Evolutionary conservation across 306 rosid species (phyloP).

Genomic region (Begonia peltatifolia): DNA sequence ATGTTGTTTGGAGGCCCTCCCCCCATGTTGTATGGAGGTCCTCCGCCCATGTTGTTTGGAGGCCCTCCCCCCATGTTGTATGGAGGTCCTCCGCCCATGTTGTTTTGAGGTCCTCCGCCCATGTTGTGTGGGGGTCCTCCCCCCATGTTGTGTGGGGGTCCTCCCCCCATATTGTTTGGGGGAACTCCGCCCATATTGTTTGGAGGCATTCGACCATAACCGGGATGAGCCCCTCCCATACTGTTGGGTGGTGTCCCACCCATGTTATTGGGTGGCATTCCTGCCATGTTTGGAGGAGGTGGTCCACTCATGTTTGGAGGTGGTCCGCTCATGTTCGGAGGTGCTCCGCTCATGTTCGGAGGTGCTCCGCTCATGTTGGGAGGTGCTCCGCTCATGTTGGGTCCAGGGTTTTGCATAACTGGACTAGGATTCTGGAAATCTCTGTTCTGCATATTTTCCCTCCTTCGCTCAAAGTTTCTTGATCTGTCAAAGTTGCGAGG

Average conservation of each 20-base stretch:
- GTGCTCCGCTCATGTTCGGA: conserved; percentile 7
- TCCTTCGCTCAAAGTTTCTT: conserved; percentile 81
- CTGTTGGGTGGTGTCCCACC: conserved; percentile 11
- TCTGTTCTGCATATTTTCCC: conserved; percentile 58
- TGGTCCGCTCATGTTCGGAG: conserved; percentile 5
- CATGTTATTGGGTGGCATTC: background rate
- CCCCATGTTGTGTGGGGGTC: conserved; percentile 5
- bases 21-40: conserved; percentile 5
- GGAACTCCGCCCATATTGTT: too few relatives aligned
- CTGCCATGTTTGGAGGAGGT: conserved; percentile 3
- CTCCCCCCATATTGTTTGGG: background rate
- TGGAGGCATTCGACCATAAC: background rate
- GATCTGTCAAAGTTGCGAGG: conserved; percentile 75
- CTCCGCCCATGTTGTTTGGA: background rate
- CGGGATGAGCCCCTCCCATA: conserved; percentile 3
- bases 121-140: background rate
- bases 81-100: background rate
- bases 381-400: conserved; percentile 19
- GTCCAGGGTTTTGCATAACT: conserved; percentile 15
- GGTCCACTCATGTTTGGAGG: conserved; percentile 17
- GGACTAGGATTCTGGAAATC: conserved; percentile 35
- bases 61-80: background rate
- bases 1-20: conserved; percentile 8
- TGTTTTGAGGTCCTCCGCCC: background rate
- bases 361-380: conserved; percentile 9